Evolutionary conservation across 1,139 yeast genomes (phyloP), one percentile per base, ranked within the genome.

Genomic region (Kluyveromyces sp.): DNA sequence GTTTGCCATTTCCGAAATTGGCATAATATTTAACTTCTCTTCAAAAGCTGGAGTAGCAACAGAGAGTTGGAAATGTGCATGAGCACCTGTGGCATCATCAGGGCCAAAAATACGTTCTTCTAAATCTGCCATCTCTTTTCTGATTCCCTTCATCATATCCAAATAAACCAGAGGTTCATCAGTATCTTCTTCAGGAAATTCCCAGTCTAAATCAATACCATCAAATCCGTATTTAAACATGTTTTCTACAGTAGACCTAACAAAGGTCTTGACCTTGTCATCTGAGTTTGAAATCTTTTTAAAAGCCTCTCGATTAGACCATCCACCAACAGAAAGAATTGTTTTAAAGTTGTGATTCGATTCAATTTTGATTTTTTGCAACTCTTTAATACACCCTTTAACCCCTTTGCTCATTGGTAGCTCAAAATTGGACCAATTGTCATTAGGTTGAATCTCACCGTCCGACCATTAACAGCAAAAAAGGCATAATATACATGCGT

Each of bases 141-240:
- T 70, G 15, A 86, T 57, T 8, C 50, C 54, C 30, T 56, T 57
- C 7, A 85, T 64, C 34, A 87, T 55, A 8, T 64, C 62, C 1
- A 77, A 70, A 49, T 81, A 73, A 42, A 63, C 61, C 1, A 54
- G 47, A 1, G 79, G 78, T 50, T 86, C 82, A 1, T 61, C 55
- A 1, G 56, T 55, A 2, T 57, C 55, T 38, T 65, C 71, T 26
- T 66, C 61, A 0, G 97, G 96, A 55, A 83, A 90, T 63, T 92
- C 98, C 97, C 97, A 92, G 65, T 92, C 98, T 34, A 92, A 68
- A 63, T 92, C 98, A 43, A 92, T 70, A 0, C 98, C 97, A 62
- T 92, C 97, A 57, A 92, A 80, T 0, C 86, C 83, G 58, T 79
- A 75, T 44, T 71, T 66, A 3, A 65, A 53, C 57, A 87, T 70